phyloP scores from a whole-genome alignment of 768 basidiomycete genomes.

The Mycena albidolilacea region DNA sequence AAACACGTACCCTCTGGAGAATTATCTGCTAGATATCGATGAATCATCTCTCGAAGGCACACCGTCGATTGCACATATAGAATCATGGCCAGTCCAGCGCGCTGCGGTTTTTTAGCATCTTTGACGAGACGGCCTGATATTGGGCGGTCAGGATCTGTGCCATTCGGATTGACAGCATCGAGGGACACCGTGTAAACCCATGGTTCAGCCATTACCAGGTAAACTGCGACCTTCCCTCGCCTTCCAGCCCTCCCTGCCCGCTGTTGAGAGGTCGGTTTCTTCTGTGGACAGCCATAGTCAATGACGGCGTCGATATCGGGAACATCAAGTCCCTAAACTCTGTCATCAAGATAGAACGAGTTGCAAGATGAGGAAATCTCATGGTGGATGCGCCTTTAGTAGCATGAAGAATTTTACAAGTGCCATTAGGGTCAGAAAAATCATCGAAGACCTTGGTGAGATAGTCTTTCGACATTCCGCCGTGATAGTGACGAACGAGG shows the following conservation, averaged over 20 bases:
- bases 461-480: conserved; percentile 46
- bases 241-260: conserved; percentile 2
- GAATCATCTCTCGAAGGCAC: conserved; percentile 11
- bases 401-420: conserved; percentile 36
- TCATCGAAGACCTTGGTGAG: conserved; percentile 40
- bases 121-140: conserved; percentile 13
- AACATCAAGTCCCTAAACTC: conserved; percentile 2
- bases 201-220: conserved; percentile 21
- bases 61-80: not conserved
- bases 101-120: conserved; percentile 7
- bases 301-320: not conserved
- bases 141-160: conserved; percentile 17
- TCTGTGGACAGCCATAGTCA: conserved; percentile 9
- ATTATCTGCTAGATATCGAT: conserved; percentile 4
- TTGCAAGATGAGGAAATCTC: not conserved
- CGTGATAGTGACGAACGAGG: conserved; percentile 46
- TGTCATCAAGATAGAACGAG: not conserved
- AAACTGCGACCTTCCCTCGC: not conserved
- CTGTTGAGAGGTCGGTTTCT: not conserved
- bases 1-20: not conserved
- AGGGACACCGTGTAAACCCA: conserved; percentile 13
- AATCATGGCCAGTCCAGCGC: conserved; percentile 19
- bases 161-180: not conserved
- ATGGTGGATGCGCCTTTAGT: conserved; percentile 40
- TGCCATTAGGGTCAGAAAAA: conserved; percentile 32